Percentiles rank a stretch among this genome's conserved stretches.
Conservation (phyloP, 2,329 filamentous ascomycete genomes). For the Calonectria multiphialidica region DNA sequence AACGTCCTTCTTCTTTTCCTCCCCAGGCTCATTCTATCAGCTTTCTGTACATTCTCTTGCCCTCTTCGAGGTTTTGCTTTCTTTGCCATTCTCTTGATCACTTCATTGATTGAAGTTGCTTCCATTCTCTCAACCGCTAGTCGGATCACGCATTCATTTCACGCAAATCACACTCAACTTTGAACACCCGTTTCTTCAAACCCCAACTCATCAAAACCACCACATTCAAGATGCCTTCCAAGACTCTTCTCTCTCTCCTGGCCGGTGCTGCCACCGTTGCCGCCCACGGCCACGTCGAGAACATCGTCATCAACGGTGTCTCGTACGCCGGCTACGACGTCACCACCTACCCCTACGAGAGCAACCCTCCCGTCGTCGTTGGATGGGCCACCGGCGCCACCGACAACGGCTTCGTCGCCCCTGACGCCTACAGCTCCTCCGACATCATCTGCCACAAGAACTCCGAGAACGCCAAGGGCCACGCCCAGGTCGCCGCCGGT, state of each 20-base stretch:
- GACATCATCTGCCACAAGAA: constrained; percentile 64
- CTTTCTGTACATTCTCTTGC: constrained; percentile 43
- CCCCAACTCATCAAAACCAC: constrained; percentile 9
- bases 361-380: constrained; percentile 36
- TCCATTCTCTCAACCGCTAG: constrained; percentile 41
- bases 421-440: constrained; percentile 50
- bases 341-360: constrained; percentile 33
- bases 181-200: constrained; percentile 19
- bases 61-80: constrained; percentile 35
- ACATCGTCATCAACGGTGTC: constrained; percentile 43
- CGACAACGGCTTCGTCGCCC: constrained; percentile 65
- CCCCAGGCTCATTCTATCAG: constrained; percentile 43
- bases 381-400: constrained; percentile 58
- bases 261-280: constrained; percentile 41
- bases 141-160: constrained; percentile 32
- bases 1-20: constrained; percentile 2
- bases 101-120: constrained; percentile 50
- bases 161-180: constrained; percentile 1
- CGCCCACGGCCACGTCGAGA: constrained; percentile 46
- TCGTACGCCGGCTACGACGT: constrained; percentile 40
- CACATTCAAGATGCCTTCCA: constrained; percentile 43
- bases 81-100: constrained; percentile 38
- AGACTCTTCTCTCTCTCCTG: constrained; percentile 42
- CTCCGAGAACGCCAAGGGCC: constrained; percentile 52
- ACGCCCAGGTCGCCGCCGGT: constrained; percentile 55